A percentile compares a stretch with the other conserved stretches of the same genome.
These are phyloP conservation scores for Sechiopsis laciniata DNA, from an alignment of 306 rosid genomes.

Conservation along the genomic window DNA sequence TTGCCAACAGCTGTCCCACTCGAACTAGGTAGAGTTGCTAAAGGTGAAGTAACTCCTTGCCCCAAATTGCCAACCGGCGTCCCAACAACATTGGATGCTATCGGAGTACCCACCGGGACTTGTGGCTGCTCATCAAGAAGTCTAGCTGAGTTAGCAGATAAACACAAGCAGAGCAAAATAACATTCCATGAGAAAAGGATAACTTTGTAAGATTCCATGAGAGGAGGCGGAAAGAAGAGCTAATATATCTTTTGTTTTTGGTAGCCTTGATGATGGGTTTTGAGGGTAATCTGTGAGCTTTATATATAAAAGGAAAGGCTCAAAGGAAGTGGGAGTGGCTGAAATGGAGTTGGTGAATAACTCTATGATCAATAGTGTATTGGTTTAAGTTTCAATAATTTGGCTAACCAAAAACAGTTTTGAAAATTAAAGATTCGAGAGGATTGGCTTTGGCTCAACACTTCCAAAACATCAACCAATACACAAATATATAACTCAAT, in stretches of 20 bases:
- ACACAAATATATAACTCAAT: constrained; percentile 9
- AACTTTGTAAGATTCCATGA: constrained; percentile 14
- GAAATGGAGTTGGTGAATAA: constrained; percentile 29
- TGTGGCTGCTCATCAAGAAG: constrained; percentile 16
- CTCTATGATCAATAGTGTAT: constrained; percentile 7
- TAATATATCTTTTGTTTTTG: background rate
- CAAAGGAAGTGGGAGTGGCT: constrained; percentile 24
- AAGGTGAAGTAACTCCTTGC: background rate
- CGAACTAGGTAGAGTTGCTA: constrained; percentile 8
- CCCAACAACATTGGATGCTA: background rate
- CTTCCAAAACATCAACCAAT: background rate
- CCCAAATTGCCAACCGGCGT: background rate
- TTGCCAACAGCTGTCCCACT: background rate
- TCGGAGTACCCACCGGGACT: background rate
- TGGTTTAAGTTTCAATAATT: constrained; percentile 13
- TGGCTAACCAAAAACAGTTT: background rate
- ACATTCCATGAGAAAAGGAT: background rate
- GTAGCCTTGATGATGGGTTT: background rate
- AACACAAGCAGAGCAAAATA: constrained; percentile 8
- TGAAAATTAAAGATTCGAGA: background rate
- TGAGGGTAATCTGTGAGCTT: background rate
- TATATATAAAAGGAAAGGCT: background rate
- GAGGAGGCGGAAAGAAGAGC: constrained; percentile 11
- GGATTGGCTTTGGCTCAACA: constrained; percentile 16
- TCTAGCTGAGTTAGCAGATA: constrained; percentile 11